These are phyloP conservation scores for Cryptococcus wingfieldii DNA, from an alignment of 1,284 basidiomycete species.

Conservation along the genomic window DNA sequence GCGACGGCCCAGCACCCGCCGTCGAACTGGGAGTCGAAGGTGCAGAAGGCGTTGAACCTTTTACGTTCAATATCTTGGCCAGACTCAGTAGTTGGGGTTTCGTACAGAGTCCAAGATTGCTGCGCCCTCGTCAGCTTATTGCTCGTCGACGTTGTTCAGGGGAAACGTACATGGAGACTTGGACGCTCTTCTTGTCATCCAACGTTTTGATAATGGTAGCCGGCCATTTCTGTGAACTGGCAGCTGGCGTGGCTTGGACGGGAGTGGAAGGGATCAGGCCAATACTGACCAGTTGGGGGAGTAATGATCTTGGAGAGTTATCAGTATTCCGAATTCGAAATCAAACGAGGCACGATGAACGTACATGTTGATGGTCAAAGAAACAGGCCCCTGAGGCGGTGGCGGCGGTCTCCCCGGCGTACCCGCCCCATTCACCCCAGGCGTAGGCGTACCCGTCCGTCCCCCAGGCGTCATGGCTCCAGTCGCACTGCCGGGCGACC, in stretches of 20 bases:
- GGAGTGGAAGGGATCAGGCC: conserved; percentile 21
- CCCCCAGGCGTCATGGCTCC: not conserved
- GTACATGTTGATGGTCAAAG: conserved; percentile 16
- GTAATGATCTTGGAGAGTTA: conserved; percentile 4
- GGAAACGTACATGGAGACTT: conserved; percentile 30
- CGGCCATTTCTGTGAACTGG: conserved; percentile 8
- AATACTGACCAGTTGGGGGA: conserved; percentile 18
- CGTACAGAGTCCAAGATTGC: conserved; percentile 22
- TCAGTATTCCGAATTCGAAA: not conserved
- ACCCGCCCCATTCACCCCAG: not conserved
- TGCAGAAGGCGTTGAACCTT: not conserved
- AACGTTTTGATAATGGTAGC: conserved; percentile 27
- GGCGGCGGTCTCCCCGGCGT: not conserved
- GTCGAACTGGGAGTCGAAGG: not conserved
- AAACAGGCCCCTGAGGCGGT: conserved; percentile 12
- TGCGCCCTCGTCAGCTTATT: not conserved
- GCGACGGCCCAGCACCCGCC: conserved; percentile 7
- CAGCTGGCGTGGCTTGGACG: conserved; percentile 18
- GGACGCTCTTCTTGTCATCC: conserved; percentile 35
- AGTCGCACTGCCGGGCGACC: not conserved
- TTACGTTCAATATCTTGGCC: conserved; percentile 34
- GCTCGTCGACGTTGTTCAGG: not conserved
- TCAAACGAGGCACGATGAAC: not conserved
- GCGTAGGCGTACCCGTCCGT: not conserved
- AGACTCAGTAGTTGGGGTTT: conserved; percentile 30